phyloP scores from a whole-genome alignment of 805 yeast species.

The Yarrowia bubula region DNA sequence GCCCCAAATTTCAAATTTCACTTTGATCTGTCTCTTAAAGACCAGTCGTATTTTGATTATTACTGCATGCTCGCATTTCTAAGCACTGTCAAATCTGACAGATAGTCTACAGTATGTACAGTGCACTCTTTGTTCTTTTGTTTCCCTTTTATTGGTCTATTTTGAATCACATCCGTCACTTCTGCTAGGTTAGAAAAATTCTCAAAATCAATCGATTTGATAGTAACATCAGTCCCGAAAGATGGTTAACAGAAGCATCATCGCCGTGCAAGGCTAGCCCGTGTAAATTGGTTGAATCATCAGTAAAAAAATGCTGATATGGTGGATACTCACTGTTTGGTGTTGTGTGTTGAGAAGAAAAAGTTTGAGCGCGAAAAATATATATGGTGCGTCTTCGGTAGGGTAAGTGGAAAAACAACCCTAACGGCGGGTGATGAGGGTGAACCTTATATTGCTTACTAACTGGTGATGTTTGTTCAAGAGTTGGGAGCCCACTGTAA shows the following conservation, averaged over 20 bases:
- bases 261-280: constrained; percentile 26
- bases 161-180: no score
- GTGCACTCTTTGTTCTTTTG: no score
- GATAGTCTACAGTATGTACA: no score
- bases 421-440: neutral
- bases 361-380: neutral
- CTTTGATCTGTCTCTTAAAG: no score
- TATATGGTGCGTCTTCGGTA: neutral
- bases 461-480: neutral
- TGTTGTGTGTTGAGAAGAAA: neutral
- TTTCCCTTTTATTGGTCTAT: no score
- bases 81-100: no score
- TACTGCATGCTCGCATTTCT: no score
- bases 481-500: neutral
- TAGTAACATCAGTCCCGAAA: constrained; percentile 25
- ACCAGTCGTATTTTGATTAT: no score
- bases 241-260: constrained; percentile 27
- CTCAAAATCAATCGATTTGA: neutral
- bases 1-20: no score
- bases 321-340: constrained; percentile 13
- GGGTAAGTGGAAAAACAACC: constrained; percentile 11
- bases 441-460: neutral
- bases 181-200: constrained; percentile 3
- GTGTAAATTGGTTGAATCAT: constrained; percentile 15
- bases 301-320: constrained; percentile 1